Conservation (phyloP, 2,329 filamentous ascomycete genomes). For the Aspergillus eucalypticola region DNA sequence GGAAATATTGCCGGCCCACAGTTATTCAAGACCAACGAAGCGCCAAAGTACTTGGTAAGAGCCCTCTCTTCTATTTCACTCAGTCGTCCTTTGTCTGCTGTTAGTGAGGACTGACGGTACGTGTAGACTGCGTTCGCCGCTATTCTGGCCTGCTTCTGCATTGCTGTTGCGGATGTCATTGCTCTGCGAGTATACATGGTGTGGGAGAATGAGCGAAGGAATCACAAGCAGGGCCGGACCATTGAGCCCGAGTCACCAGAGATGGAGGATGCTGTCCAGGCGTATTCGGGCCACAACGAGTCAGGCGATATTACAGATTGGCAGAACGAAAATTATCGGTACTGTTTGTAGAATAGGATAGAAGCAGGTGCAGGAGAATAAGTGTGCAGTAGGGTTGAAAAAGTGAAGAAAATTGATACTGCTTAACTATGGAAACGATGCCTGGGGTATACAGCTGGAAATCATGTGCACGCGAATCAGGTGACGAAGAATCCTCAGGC, state of each 20-base stretch:
- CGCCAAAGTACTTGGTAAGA: slow-evolving; percentile 11
- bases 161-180: slow-evolving; percentile 4
- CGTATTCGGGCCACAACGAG: background rate
- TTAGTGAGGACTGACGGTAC: background rate
- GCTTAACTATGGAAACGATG: background rate
- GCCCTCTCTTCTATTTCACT: background rate
- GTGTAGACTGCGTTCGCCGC: slow-evolving; percentile 8
- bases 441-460: background rate
- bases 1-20: slow-evolving; percentile 32
- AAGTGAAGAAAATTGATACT: background rate
- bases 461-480: background rate
- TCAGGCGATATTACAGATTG: slow-evolving; percentile 11
- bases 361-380: too few species aligned
- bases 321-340: slow-evolving; percentile 11
- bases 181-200: background rate
- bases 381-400: background rate
- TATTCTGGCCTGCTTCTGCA: slow-evolving; percentile 8
- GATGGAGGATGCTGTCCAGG: background rate
- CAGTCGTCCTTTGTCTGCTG: background rate
- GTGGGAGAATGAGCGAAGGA: slow-evolving; percentile 10
- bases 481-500: background rate
- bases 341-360: slow-evolving; percentile 5
- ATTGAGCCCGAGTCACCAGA: slow-evolving; percentile 10
- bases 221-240: slow-evolving; percentile 7
- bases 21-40: slow-evolving; percentile 10